phyloP scores from a whole-genome alignment of 371 early-diverging fungal species.

The Syncephalastrum sp. region DNA sequence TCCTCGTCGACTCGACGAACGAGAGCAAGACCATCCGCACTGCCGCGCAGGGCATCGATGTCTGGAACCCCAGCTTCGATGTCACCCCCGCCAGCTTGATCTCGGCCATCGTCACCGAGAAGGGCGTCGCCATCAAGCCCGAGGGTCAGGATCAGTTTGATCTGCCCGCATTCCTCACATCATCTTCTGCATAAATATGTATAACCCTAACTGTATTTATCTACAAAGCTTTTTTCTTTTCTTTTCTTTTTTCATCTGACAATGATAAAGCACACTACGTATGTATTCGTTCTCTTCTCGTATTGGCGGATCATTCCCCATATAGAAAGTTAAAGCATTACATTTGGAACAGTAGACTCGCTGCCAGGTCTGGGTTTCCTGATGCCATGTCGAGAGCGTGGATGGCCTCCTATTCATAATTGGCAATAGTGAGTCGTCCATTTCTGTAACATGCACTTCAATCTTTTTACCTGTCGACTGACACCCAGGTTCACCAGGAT shows the following conservation, averaged over 20 bases:
- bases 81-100: constrained; percentile 90
- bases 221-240: neutral
- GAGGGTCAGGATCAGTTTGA: constrained; percentile 57
- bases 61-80: constrained; percentile 98
- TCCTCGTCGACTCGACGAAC: constrained; percentile 34
- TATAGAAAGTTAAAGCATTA: constrained; percentile 2
- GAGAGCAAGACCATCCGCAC: constrained; percentile 66
- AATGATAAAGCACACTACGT: constrained; percentile 1
- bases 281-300: too few species aligned
- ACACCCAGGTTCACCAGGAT: constrained; percentile 43
- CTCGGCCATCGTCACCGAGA: constrained; percentile 92
- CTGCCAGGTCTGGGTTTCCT: constrained; percentile 88
- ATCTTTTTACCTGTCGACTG: constrained; percentile 32
- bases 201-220: too few species aligned
- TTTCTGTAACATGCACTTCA: neutral
- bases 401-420: constrained; percentile 71
- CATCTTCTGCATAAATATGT: neutral
- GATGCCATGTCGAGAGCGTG: constrained; percentile 75
- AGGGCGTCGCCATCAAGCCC: constrained; percentile 76
- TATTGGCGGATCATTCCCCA: too few species aligned
- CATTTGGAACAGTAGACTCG: constrained; percentile 68
- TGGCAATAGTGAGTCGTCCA: neutral
- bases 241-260: constrained; percentile 5
- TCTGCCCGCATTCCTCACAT: constrained; percentile 46
- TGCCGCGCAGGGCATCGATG: constrained; percentile 79